phyloP scores from a whole-genome alignment of 305 asterid species.

The Rubia peregrina region DNA sequence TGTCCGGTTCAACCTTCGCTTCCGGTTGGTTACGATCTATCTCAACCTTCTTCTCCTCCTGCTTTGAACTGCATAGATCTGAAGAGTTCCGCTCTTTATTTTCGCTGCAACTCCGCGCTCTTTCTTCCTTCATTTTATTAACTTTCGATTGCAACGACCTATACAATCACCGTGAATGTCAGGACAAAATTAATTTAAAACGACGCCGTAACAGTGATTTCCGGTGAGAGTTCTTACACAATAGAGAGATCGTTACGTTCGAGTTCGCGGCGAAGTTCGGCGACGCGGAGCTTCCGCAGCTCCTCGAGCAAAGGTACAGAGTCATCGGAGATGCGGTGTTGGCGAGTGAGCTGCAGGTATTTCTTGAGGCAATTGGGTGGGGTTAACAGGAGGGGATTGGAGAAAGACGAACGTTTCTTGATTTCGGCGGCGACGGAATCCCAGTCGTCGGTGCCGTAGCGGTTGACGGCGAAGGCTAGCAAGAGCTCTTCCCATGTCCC shows the following conservation, averaged over 20 bases:
- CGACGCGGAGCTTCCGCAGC: constrained; percentile 67
- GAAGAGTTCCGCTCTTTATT: constrained; percentile 10
- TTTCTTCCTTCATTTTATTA: constrained; percentile 55
- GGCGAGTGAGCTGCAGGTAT: constrained; percentile 11
- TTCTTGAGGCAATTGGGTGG: constrained; percentile 7
- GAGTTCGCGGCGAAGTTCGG: constrained; percentile 70
- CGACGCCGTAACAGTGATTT: constrained; percentile 4
- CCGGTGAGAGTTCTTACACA: constrained; percentile 40
- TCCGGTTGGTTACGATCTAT: not conserved
- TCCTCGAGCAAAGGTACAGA: constrained; percentile 59
- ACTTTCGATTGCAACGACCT: constrained; percentile 66
- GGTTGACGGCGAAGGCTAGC: constrained; percentile 81
- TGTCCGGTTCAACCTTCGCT: constrained; percentile 1
- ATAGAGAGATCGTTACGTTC: constrained; percentile 80
- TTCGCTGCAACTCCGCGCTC: constrained; percentile 23
- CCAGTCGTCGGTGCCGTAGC: constrained; percentile 68
- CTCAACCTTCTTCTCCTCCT: constrained; percentile 8
- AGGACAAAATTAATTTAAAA: not conserved
- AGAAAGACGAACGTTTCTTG: constrained; percentile 43
- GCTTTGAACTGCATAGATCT: constrained; percentile 15
- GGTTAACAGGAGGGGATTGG: constrained; percentile 24
- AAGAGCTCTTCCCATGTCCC: constrained; percentile 83
- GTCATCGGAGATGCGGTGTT: constrained; percentile 7
- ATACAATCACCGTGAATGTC: constrained; percentile 9
- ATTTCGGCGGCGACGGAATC: constrained; percentile 62